These are phyloP conservation scores for Sisymbrium irio DNA, from an alignment of 345 rosid genomes.

Conservation along the genomic window DNA sequence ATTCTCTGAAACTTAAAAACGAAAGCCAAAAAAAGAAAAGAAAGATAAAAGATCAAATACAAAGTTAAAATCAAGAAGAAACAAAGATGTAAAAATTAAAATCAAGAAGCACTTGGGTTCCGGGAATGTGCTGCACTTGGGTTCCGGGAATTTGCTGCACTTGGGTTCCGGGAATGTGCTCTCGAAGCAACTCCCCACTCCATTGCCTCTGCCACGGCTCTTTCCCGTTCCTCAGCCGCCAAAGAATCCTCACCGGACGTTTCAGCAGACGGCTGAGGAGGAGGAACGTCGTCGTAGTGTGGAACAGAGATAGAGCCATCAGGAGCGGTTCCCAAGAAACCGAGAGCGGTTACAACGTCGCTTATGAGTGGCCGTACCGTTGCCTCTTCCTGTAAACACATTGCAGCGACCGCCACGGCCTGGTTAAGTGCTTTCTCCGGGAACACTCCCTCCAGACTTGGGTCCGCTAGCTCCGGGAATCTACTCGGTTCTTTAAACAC, in stretches of 20 bases:
- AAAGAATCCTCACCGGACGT: slow-evolving; percentile 11
- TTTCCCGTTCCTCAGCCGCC: slow-evolving; percentile 38
- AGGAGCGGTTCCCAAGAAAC: slow-evolving; percentile 52
- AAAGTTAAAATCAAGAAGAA: slow-evolving; percentile 1
- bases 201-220: slow-evolving; percentile 66
- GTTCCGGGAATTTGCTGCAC: slow-evolving; percentile 28
- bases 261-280: slow-evolving; percentile 1
- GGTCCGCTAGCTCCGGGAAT: slow-evolving; percentile 69
- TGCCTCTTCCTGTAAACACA: slow-evolving; percentile 86
- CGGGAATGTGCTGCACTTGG: slow-evolving; percentile 30
- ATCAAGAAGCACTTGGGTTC: slow-evolving; percentile 33
- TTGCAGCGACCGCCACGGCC: slow-evolving; percentile 78
- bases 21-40: background rate
- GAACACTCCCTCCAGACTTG: slow-evolving; percentile 49
- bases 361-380: slow-evolving; percentile 68
- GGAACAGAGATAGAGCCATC: slow-evolving; percentile 35
- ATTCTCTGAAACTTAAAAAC: background rate
- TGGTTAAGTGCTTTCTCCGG: slow-evolving; percentile 66
- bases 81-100: background rate
- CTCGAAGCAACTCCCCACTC: slow-evolving; percentile 61
- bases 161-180: slow-evolving; percentile 30
- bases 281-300: slow-evolving; percentile 27
- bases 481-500: slow-evolving; percentile 61
- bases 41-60: slow-evolving; percentile 5
- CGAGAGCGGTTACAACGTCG: slow-evolving; percentile 78